phyloP scores from a whole-genome alignment of 2,329 filamentous ascomycete species.

The Sporothrix mexicana region DNA sequence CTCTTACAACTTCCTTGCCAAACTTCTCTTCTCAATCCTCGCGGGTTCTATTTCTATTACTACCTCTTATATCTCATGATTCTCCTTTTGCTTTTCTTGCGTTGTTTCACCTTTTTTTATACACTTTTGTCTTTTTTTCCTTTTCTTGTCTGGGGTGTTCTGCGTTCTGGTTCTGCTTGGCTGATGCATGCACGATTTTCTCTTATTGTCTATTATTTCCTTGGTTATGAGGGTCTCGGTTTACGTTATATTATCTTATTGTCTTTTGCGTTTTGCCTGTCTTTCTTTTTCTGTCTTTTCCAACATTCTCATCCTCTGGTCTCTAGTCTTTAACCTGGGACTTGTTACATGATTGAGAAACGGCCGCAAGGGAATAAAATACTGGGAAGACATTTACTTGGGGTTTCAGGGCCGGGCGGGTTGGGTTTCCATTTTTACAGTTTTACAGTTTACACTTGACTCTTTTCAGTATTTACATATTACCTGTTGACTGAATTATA shows the following conservation, averaged over 20 bases:
- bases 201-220: not conserved
- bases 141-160: not conserved
- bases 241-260: not conserved
- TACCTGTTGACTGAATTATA: slow-evolving; percentile 3
- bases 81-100: slow-evolving; percentile 12
- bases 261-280: not conserved
- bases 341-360: not conserved
- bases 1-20: not conserved
- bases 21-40: slow-evolving; percentile 1
- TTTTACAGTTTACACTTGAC: not conserved
- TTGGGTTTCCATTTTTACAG: not conserved
- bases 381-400: slow-evolving; percentile 11
- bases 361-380: slow-evolving; percentile 25
- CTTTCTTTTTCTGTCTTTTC: not conserved
- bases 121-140: not conserved
- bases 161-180: not conserved
- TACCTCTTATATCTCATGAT: not conserved
- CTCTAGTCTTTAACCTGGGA: too few species aligned
- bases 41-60: not conserved
- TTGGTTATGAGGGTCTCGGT: not conserved
- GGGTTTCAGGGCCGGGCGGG: slow-evolving; percentile 7
- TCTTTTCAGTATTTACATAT: not conserved
- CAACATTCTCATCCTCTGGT: slow-evolving; percentile 1
- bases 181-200: slow-evolving; percentile 19
- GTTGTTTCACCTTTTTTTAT: not conserved